Conservation (phyloP, 345 rosid species). For the Citropsis articulata region DNA sequence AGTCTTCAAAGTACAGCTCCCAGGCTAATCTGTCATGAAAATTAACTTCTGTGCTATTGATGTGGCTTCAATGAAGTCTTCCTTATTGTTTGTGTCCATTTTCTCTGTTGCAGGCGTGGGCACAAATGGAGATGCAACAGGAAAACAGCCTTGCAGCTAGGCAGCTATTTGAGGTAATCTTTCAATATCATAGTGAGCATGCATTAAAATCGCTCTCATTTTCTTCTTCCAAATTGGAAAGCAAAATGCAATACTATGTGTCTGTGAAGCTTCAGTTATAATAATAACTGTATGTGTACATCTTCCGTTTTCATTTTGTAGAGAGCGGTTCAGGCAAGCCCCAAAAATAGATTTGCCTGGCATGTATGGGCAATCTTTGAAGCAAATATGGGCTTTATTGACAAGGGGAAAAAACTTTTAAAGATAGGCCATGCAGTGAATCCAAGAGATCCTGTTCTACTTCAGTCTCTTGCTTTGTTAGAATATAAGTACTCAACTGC, state of each 20-base stretch:
- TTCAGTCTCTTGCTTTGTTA: constrained; percentile 86
- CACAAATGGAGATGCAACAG: constrained; percentile 86
- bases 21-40: not conserved
- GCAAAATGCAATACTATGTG: not conserved
- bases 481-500: constrained; percentile 84
- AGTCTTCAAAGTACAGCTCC: constrained; percentile 32
- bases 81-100: constrained; percentile 12
- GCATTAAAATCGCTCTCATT: not conserved
- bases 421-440: constrained; percentile 90
- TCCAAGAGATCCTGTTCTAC: constrained; percentile 92
- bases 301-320: constrained; percentile 20
- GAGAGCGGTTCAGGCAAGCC: constrained; percentile 97
- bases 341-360: constrained; percentile 96
- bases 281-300: constrained; percentile 3
- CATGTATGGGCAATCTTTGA: constrained; percentile 96
- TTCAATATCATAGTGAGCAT: not conserved
- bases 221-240: not conserved
- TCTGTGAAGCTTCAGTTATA: not conserved
- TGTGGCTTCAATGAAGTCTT: not conserved
- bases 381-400: constrained; percentile 62
- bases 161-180: constrained; percentile 77
- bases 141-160: constrained; percentile 72
- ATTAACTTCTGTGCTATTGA: not conserved
- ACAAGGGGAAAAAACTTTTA: constrained; percentile 77
- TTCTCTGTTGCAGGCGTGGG: constrained; percentile 72